A percentile compares a stretch with the other conserved stretches of the same genome.
phyloP scores from a whole-genome alignment of 371 early-diverging fungal species.

The Zychaea mexicana region DNA sequence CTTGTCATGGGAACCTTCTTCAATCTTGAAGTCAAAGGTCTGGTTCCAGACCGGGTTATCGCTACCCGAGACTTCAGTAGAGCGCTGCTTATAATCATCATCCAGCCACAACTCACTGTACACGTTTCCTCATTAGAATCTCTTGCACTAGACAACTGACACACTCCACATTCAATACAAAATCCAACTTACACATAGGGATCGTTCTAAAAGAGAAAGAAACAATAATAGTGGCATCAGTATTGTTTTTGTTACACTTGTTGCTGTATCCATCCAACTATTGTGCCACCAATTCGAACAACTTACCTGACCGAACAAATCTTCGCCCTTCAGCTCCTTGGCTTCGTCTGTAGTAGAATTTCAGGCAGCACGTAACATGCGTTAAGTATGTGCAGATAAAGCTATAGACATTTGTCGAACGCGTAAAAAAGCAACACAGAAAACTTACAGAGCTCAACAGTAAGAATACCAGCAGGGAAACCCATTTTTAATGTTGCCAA shows the following conservation, averaged over 20 bases:
- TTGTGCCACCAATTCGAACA: too few relatives aligned
- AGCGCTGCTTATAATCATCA: slow-evolving; percentile 42
- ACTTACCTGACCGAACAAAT: slow-evolving; percentile 24
- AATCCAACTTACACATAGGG: slow-evolving; percentile 24
- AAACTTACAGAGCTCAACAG: slow-evolving; percentile 29
- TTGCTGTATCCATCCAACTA: background rate
- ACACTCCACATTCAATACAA: background rate
- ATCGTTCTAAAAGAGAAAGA: slow-evolving; percentile 19
- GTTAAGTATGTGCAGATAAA: background rate
- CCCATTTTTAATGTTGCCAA: too few relatives aligned
- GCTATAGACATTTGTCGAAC: background rate
- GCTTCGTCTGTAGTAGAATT: slow-evolving; percentile 25
- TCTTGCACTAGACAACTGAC: too few relatives aligned
- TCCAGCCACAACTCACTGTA: slow-evolving; percentile 40
- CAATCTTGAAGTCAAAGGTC: slow-evolving; percentile 42
- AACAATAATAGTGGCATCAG: background rate
- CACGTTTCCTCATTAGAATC: background rate
- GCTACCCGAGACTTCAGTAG: slow-evolving; percentile 22
- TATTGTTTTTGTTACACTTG: background rate
- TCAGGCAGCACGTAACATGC: too few relatives aligned
- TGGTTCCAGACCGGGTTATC: slow-evolving; percentile 47
- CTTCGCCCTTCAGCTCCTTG: slow-evolving; percentile 34
- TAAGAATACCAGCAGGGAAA: slow-evolving; percentile 26
- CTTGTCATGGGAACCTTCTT: slow-evolving; percentile 27
- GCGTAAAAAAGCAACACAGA: too few relatives aligned